phyloP scores from a whole-genome alignment of 2,329 filamentous ascomycete species.

The Massarina eburnea region DNA sequence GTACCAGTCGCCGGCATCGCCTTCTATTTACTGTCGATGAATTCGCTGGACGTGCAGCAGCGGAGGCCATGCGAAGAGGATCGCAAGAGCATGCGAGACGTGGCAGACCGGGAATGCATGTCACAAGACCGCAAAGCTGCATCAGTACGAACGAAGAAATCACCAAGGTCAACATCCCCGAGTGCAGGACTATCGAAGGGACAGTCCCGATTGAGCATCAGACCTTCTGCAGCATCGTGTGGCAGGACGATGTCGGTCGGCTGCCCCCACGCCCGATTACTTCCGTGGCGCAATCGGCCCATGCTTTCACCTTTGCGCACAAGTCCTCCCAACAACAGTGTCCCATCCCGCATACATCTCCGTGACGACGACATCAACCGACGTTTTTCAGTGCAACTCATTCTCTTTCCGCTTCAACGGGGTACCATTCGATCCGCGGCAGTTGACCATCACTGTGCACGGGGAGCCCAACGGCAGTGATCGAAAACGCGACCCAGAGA shows the following conservation, averaged over 20 bases:
- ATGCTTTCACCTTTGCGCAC: slow-evolving; percentile 10
- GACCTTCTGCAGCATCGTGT: slow-evolving; percentile 12
- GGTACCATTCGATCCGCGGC: no score
- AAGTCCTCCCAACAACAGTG: neutral
- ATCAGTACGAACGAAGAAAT: neutral
- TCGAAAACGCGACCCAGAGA: slow-evolving; percentile 19
- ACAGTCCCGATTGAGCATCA: slow-evolving; percentile 7
- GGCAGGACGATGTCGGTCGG: slow-evolving; percentile 10
- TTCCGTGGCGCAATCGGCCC: slow-evolving; percentile 20
- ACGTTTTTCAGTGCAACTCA: no score
- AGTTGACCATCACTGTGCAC: slow-evolving; percentile 5
- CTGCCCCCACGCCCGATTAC: slow-evolving; percentile 27
- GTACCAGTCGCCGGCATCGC: slow-evolving; percentile 29
- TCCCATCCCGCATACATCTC: no score
- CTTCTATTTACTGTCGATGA: neutral
- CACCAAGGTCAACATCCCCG: neutral
- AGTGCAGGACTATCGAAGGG: slow-evolving; percentile 8
- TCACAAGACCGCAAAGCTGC: slow-evolving; percentile 27
- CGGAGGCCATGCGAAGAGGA: slow-evolving; percentile 22
- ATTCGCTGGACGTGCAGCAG: slow-evolving; percentile 14
- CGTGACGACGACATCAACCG: no score
- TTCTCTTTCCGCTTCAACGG: no score
- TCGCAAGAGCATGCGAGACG: slow-evolving; percentile 31
- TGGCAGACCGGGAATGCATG: slow-evolving; percentile 28
- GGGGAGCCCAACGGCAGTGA: slow-evolving; percentile 23